Evolutionary conservation across 2,329 filamentous ascomycete genomes (phyloP).

Genomic region (Madurella mycetomatis): DNA sequence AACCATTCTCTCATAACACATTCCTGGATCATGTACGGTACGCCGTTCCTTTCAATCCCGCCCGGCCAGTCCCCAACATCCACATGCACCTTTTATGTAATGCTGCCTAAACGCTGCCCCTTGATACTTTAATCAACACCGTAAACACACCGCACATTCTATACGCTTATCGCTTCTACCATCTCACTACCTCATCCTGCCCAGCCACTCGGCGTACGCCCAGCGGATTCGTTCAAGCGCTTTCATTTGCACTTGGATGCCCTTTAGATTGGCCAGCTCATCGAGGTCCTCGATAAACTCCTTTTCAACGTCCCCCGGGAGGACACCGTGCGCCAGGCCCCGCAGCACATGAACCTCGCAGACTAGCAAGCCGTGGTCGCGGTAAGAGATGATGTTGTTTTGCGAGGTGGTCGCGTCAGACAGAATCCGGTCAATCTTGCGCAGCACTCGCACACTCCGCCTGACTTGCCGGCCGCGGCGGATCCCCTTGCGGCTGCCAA

Average conservation of each 20-base stretch:
- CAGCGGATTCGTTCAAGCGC: slow-evolving; percentile 82
- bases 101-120: not conserved
- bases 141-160: not conserved
- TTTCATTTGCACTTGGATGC: slow-evolving; percentile 71
- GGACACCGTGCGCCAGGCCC: slow-evolving; percentile 58
- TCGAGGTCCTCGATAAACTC: slow-evolving; percentile 87
- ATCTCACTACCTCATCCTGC: slow-evolving; percentile 16
- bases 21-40: too few relatives aligned
- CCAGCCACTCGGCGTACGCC: slow-evolving; percentile 79
- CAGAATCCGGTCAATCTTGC: slow-evolving; percentile 82
- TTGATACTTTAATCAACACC: not conserved
- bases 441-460: slow-evolving; percentile 70
- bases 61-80: too few relatives aligned
- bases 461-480: slow-evolving; percentile 61
- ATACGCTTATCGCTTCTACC: not conserved
- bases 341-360: slow-evolving; percentile 86
- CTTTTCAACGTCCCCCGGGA: slow-evolving; percentile 70
- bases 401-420: slow-evolving; percentile 64
- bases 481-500: slow-evolving; percentile 67
- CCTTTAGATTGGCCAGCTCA: slow-evolving; percentile 78
- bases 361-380: slow-evolving; percentile 84
- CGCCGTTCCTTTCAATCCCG: too few relatives aligned
- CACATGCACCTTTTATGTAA: not conserved
- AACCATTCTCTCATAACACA: too few relatives aligned
- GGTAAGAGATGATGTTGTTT: slow-evolving; percentile 76